Percentiles rank a stretch among this genome's conserved stretches.
These are phyloP conservation scores for Glycine tomentella DNA, from an alignment of 306 rosid genomes.

Conservation along the genomic window DNA sequence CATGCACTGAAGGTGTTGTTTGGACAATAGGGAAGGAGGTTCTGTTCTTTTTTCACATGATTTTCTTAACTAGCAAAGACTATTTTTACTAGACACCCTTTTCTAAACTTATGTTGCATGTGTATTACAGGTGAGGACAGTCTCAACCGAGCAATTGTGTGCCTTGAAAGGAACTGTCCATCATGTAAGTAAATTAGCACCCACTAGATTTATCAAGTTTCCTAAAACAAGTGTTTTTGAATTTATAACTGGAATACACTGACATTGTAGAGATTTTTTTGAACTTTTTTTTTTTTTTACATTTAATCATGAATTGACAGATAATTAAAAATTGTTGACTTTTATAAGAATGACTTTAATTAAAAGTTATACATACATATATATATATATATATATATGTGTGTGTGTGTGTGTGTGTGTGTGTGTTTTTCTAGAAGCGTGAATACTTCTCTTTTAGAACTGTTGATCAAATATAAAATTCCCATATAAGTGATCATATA, in stretches of 20 bases:
- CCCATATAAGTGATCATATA: too few relatives aligned
- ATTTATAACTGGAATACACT: neutral
- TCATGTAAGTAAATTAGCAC: slow-evolving; percentile 56
- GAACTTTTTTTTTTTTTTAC: neutral
- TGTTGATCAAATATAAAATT: too few relatives aligned
- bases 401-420: too few relatives aligned
- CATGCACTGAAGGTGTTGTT: slow-evolving; percentile 78
- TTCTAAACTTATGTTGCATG: neutral
- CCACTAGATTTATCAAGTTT: neutral
- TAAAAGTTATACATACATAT: too few relatives aligned
- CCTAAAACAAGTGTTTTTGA: neutral
- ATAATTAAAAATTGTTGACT: neutral
- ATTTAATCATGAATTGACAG: neutral
- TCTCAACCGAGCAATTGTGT: slow-evolving; percentile 64
- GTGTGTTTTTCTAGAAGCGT: too few relatives aligned
- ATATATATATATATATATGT: too few relatives aligned
- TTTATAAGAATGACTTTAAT: too few relatives aligned
- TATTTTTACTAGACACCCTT: neutral
- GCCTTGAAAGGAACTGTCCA: slow-evolving; percentile 63
- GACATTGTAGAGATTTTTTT: neutral
- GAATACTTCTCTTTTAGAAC: too few relatives aligned
- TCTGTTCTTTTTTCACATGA: neutral
- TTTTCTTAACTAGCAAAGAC: neutral
- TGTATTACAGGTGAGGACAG: slow-evolving; percentile 69
- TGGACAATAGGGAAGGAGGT: slow-evolving; percentile 83